Evolutionary conservation across 2,329 filamentous ascomycete genomes (phyloP).

Genomic region (Apiospora aurea): DNA sequence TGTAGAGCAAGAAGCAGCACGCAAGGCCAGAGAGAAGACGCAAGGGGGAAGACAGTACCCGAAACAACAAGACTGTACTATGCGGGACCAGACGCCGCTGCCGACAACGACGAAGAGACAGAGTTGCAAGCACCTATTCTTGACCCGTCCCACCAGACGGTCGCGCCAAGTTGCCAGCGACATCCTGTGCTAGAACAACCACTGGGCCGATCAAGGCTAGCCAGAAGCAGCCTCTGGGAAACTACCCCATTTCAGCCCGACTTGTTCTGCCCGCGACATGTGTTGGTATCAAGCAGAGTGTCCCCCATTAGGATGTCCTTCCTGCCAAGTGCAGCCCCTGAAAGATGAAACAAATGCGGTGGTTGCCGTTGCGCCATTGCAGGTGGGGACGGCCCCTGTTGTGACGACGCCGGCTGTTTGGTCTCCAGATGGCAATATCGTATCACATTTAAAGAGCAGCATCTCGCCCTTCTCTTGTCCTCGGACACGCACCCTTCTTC

Average conservation of each 20-base stretch:
- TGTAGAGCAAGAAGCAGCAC: not conserved
- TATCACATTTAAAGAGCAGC: not conserved
- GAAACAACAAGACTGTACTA: not conserved
- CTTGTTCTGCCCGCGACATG: no score
- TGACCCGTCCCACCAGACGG: not conserved
- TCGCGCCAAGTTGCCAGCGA: no score
- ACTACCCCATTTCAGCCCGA: no score
- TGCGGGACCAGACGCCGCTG: not conserved
- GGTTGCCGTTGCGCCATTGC: not conserved
- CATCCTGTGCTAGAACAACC: not conserved
- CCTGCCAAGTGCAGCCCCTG: not conserved
- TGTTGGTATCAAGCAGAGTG: no score
- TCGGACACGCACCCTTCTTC: not conserved
- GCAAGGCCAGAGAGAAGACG: not conserved
- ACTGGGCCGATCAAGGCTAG: no score
- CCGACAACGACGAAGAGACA: no score
- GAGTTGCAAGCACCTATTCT: not conserved
- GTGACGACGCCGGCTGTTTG: not conserved
- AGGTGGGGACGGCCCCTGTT: not conserved
- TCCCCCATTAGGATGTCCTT: not conserved
- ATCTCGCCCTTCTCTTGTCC: not conserved
- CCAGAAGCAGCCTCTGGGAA: not conserved
- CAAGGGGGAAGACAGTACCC: not conserved
- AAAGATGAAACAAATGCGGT: not conserved
- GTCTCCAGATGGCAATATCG: not conserved